A percentile compares a stretch with the other conserved stretches of the same genome.
Evolutionary conservation across 2,329 filamentous ascomycete genomes (phyloP).

Genomic region (Aspergillus amoenus): DNA sequence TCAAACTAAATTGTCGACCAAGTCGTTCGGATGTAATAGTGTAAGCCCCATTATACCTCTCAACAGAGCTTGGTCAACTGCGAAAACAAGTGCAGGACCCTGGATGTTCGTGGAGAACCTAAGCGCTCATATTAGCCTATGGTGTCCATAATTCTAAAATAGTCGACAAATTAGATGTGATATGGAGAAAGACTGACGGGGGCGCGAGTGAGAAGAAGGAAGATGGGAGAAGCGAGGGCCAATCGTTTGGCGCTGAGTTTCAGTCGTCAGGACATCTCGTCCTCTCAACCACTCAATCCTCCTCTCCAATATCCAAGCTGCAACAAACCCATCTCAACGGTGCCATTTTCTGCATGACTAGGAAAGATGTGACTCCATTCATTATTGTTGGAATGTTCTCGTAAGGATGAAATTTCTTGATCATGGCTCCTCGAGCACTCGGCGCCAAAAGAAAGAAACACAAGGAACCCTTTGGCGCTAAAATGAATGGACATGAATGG

Average conservation of each 20-base stretch:
- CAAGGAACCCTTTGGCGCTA: background rate
- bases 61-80: background rate
- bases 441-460: background rate
- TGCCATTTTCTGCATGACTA: background rate
- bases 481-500: conserved; percentile 22
- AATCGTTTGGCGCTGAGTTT: conserved; percentile 11
- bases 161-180: background rate
- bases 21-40: background rate
- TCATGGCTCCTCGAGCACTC: background rate
- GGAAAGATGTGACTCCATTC: background rate
- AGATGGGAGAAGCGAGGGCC: background rate
- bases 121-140: background rate
- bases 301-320: background rate
- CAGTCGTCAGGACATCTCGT: background rate
- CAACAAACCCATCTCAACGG: background rate
- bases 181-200: background rate
- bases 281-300: conserved; percentile 7
- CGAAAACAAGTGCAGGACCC: background rate
- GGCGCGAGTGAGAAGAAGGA: background rate
- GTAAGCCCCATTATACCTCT: background rate
- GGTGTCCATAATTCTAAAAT: background rate
- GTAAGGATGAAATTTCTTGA: background rate
- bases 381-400: background rate
- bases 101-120: background rate
- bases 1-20: background rate